Percentiles rank a stretch among this genome's conserved stretches.
These are phyloP conservation scores for Brassica balearica DNA, from an alignment of 441 rosid genomes.

Conservation along the genomic window DNA sequence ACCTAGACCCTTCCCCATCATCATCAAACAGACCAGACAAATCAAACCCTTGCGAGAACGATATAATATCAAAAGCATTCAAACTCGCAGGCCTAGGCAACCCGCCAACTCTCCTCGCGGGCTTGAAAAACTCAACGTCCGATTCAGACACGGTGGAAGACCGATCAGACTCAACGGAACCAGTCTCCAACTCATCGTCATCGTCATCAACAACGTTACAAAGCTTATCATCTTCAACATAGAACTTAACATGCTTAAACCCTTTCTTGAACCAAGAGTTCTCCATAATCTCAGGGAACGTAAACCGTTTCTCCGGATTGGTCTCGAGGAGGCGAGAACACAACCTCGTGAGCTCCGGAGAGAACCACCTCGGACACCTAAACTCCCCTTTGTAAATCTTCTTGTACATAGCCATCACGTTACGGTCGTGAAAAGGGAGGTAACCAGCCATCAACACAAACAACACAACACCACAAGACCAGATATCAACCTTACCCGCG, in stretches of 20 bases:
- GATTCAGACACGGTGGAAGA: constrained; percentile 64
- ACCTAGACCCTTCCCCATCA: constrained; percentile 75
- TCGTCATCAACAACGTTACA: constrained; percentile 45
- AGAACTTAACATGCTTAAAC: constrained; percentile 76
- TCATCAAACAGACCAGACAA: constrained; percentile 88
- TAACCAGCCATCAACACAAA: constrained; percentile 6
- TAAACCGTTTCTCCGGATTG: constrained; percentile 67
- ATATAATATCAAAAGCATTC: constrained; percentile 89
- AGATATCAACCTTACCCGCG: background rate
- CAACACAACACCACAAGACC: background rate
- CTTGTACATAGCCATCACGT: constrained; percentile 3
- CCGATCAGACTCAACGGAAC: constrained; percentile 42
- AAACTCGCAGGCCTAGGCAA: constrained; percentile 84
- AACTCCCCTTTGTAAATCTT: background rate
- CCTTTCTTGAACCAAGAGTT: constrained; percentile 85
- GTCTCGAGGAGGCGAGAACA: constrained; percentile 57
- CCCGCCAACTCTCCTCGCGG: constrained; percentile 48
- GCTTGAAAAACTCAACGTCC: constrained; percentile 57
- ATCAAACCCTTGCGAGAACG: constrained; percentile 87
- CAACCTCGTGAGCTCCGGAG: constrained; percentile 63
- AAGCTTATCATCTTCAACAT: constrained; percentile 81
- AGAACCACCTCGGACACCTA: constrained; percentile 29
- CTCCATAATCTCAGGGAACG: constrained; percentile 81
- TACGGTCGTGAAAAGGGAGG: background rate
- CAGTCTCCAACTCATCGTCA: constrained; percentile 53